Conservation (phyloP, 2,329 filamentous ascomycete species). For the Cladophialophora carrionii region DNA sequence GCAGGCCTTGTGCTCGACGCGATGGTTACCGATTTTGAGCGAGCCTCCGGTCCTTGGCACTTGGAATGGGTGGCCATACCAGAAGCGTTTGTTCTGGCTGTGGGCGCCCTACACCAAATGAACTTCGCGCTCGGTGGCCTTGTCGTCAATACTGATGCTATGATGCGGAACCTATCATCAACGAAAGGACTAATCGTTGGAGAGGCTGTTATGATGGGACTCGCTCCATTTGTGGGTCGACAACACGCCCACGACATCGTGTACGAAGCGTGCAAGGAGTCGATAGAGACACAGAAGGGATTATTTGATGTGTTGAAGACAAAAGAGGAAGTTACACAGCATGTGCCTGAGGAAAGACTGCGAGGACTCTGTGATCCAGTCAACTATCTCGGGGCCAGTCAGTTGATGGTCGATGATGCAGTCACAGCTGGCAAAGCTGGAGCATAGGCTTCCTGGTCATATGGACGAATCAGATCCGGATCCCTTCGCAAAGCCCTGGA, state of each 20-base stretch:
- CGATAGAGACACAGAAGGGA: slow-evolving; percentile 51
- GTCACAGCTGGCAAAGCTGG: not conserved
- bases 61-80: slow-evolving; percentile 62
- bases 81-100: slow-evolving; percentile 57
- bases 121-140: slow-evolving; percentile 58
- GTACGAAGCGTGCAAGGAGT: slow-evolving; percentile 58
- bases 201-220: slow-evolving; percentile 65
- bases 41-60: slow-evolving; percentile 63
- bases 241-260: slow-evolving; percentile 61
- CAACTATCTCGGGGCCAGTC: slow-evolving; percentile 48
- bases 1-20: slow-evolving; percentile 58
- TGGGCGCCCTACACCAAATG: slow-evolving; percentile 58
- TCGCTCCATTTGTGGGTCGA: slow-evolving; percentile 58
- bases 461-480: not conserved
- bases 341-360: slow-evolving; percentile 54
- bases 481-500: not conserved
- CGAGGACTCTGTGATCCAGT: slow-evolving; percentile 59
- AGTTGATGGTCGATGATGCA: slow-evolving; percentile 35
- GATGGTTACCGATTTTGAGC: slow-evolving; percentile 63
- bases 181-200: slow-evolving; percentile 60
- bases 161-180: slow-evolving; percentile 57
- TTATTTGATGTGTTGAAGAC: slow-evolving; percentile 51
- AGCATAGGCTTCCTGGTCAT: not conserved
- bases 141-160: slow-evolving; percentile 55
- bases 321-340: slow-evolving; percentile 48